Evolutionary conservation across 2,329 filamentous ascomycete species (phyloP).

Genomic region (Aspergillus candidus): DNA sequence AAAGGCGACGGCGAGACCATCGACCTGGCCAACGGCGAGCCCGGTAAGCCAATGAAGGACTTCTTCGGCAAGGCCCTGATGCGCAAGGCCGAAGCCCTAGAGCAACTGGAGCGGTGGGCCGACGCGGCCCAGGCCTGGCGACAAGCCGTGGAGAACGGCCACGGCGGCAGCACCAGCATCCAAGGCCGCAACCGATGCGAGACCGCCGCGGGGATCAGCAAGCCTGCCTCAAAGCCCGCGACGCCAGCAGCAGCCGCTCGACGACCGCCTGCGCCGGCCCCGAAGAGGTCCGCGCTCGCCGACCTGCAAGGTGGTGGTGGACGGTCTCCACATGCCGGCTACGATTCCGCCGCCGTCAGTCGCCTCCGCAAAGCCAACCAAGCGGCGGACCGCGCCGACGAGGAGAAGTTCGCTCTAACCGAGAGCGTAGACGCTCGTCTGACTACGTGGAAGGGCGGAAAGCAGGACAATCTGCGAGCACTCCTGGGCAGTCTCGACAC

Average conservation of each 20-base stretch:
- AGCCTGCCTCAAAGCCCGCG: constrained; percentile 41
- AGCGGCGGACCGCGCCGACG: constrained; percentile 77
- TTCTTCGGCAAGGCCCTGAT: constrained; percentile 90
- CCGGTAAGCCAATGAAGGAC: constrained; percentile 79
- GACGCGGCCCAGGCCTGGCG: constrained; percentile 80
- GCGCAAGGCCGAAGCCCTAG: constrained; percentile 90
- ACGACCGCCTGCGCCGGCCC: constrained; percentile 42
- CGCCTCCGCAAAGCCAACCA: constrained; percentile 77
- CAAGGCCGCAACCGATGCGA: constrained; percentile 86
- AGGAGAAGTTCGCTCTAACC: constrained; percentile 83
- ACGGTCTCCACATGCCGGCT: constrained; percentile 25
- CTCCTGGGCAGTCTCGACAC: constrained; percentile 78
- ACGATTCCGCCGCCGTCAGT: constrained; percentile 68
- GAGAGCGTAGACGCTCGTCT: constrained; percentile 80
- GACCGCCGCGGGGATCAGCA: constrained; percentile 69
- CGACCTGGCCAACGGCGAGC: constrained; percentile 57
- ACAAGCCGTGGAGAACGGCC: constrained; percentile 71
- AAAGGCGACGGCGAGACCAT: constrained; percentile 78
- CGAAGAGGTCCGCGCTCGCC: constrained; percentile 30
- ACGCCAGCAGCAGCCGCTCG: constrained; percentile 43
- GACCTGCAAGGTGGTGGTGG: constrained; percentile 35
- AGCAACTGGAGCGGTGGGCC: constrained; percentile 89
- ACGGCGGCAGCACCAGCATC: constrained; percentile 77
- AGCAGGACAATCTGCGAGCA: constrained; percentile 85
- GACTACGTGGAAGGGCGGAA: constrained; percentile 77